Evolutionary conservation across 345 rosid genomes (phyloP), one percentile per base, ranked within the genome.

Genomic region (Syzygium aromaticum): DNA sequence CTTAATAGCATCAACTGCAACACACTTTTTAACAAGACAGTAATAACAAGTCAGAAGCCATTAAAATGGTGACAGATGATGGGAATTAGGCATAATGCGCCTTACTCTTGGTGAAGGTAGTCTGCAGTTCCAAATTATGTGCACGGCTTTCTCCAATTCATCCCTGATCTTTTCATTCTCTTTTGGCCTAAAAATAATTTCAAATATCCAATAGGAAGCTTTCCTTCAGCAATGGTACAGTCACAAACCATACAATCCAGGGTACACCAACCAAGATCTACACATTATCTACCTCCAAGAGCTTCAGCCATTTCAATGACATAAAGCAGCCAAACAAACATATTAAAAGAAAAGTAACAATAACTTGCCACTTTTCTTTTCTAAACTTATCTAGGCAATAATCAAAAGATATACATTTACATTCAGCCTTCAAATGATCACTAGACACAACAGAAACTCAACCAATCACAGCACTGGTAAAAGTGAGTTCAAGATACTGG

Each of bases 31-130:
- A 64, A 87, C 85, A 86, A 23, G 56, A 52, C 59, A 83, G 87
- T 25, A 10, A 84, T 57, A 10, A 56, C 89, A 61, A 89, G 85
- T 57, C 84, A 85, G 51, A 90, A 84, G 5, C 73, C 3, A 77
- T 49, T 43, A 33, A 52, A 53, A 77, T 40, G 77, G 30, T 43
- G 38, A 52, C 15, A 1, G 52, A n/a, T 28, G 53, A 19, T 28
- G 17, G 53, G 33, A 30, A n/a, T 54, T 30, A 53, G 43, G 38
- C 30, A 88, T 73, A 21, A 87, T 82, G 27, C 4, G 19, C 84
- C 95, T 88, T 91, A 97, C 99, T 88, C 99, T 91, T 61, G 99
- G 98, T 52, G 97, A 95, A 85, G 99, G 98, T 87, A 97, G 94
- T 85, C 96, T 91, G 94, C 98, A 96, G 88, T 93, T 94, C 98